Percentiles rank a stretch among this genome's conserved stretches.
Conservation (phyloP, 495 filamentous ascomycete genomes). For the Penicillium pancosmium region DNA sequence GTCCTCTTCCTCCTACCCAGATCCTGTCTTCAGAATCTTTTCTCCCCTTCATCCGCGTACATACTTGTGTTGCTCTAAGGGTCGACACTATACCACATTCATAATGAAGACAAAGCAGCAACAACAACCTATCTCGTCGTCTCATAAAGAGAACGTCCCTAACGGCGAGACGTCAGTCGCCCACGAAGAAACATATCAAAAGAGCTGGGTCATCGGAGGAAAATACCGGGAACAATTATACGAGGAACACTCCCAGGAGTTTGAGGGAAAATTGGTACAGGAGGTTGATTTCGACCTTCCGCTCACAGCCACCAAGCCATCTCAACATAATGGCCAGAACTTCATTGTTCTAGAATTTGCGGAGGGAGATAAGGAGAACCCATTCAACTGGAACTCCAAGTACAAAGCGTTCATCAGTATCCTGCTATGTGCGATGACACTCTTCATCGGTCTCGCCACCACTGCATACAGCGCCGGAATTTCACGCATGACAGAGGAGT, state of each 20-base stretch:
- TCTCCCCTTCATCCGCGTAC: constrained; percentile 3
- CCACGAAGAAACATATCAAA: constrained; percentile 13
- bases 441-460: constrained; percentile 52
- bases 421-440: constrained; percentile 49
- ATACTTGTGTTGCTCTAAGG: background rate
- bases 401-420: constrained; percentile 45
- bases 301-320: constrained; percentile 35
- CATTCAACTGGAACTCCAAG: constrained; percentile 47
- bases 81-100: constrained; percentile 1
- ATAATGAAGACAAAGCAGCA: constrained; percentile 26
- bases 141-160: constrained; percentile 32
- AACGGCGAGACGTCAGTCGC: constrained; percentile 4
- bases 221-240: constrained; percentile 29
- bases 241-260: constrained; percentile 23
- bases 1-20: background rate
- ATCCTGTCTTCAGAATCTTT: background rate
- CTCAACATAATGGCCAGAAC: constrained; percentile 33
- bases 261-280: constrained; percentile 32
- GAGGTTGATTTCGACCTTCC: constrained; percentile 48
- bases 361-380: constrained; percentile 43
- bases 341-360: constrained; percentile 43
- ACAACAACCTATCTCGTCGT: constrained; percentile 27
- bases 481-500: constrained; percentile 37
- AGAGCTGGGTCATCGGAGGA: constrained; percentile 40
- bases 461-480: constrained; percentile 52